A percentile compares a stretch with the other conserved stretches of the same genome.
Conservation (phyloP, 1,284 basidiomycete genomes). For the Malassezia globosa region DNA sequence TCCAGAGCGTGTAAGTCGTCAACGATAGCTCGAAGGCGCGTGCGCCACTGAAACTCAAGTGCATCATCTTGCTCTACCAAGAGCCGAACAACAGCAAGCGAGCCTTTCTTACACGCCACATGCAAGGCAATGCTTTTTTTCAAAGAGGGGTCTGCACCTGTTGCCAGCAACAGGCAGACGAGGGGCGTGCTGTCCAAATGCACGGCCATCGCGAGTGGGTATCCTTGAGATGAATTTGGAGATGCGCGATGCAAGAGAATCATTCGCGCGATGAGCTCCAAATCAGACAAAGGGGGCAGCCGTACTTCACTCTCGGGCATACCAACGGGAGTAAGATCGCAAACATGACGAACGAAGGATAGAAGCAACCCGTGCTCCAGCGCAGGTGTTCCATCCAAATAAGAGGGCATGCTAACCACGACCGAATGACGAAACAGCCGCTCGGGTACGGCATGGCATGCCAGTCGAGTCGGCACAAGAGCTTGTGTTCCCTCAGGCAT, state of each 20-base stretch:
- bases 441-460: slow-evolving; percentile 11
- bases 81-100: slow-evolving; percentile 1
- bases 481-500: neutral
- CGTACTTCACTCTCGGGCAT: neutral
- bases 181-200: slow-evolving; percentile 5
- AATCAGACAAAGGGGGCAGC: neutral
- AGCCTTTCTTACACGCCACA: slow-evolving; percentile 11
- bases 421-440: neutral
- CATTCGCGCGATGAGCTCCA: slow-evolving; percentile 12
- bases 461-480: neutral
- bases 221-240: slow-evolving; percentile 13
- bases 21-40: neutral
- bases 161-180: slow-evolving; percentile 10
- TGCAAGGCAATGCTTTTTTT: slow-evolving; percentile 12
- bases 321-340: neutral
- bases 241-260: slow-evolving; percentile 14
- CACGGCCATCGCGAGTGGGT: slow-evolving; percentile 5
- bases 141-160: slow-evolving; percentile 8
- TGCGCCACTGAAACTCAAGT: slow-evolving; percentile 10
- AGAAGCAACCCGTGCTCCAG: neutral
- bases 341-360: neutral
- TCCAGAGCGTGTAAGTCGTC: slow-evolving; percentile 4
- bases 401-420: neutral
- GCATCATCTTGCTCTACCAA: slow-evolving; percentile 14
- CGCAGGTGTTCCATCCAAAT: neutral